These are phyloP conservation scores for Malus hybrid DNA, from an alignment of 331 rosid genomes.

Conservation along the genomic window DNA sequence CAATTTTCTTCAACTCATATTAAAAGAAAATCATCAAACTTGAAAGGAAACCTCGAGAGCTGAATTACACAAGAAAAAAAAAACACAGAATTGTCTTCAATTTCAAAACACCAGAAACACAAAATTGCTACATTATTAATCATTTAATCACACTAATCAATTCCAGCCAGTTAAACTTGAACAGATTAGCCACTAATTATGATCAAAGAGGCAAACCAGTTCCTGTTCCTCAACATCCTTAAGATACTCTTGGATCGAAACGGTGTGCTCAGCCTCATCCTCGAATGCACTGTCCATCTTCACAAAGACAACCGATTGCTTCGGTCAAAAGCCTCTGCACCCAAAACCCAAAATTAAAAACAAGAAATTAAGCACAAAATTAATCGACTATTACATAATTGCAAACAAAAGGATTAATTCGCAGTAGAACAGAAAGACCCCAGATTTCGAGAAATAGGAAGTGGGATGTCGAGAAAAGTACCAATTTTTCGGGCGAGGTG, in stretches of 20 bases:
- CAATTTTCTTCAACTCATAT: too few species aligned
- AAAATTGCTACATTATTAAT: neutral
- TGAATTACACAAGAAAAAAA: neutral
- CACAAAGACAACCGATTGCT: neutral
- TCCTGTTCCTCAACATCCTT: slow-evolving; percentile 80
- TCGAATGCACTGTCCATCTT: slow-evolving; percentile 59
- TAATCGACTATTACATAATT: neutral
- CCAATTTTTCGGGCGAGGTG: slow-evolving; percentile 14
- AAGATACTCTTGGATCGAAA: slow-evolving; percentile 74
- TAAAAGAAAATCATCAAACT: neutral
- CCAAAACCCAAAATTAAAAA: slow-evolving; percentile 8
- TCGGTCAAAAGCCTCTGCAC: neutral
- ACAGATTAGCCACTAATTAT: neutral
- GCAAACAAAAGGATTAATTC: neutral
- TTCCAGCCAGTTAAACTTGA: neutral
- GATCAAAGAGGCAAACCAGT: slow-evolving; percentile 39
- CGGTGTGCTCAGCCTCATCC: slow-evolving; percentile 55
- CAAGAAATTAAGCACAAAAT: neutral
- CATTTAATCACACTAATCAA: neutral
- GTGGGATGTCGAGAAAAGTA: slow-evolving; percentile 1
- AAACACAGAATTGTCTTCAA: neutral
- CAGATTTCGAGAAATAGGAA: slow-evolving; percentile 15
- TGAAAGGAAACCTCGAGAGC: neutral
- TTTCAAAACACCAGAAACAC: neutral
- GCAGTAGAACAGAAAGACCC: slow-evolving; percentile 31